phyloP scores from a whole-genome alignment of 805 yeast genomes.

The Lipomyces yamanashiensis region DNA sequence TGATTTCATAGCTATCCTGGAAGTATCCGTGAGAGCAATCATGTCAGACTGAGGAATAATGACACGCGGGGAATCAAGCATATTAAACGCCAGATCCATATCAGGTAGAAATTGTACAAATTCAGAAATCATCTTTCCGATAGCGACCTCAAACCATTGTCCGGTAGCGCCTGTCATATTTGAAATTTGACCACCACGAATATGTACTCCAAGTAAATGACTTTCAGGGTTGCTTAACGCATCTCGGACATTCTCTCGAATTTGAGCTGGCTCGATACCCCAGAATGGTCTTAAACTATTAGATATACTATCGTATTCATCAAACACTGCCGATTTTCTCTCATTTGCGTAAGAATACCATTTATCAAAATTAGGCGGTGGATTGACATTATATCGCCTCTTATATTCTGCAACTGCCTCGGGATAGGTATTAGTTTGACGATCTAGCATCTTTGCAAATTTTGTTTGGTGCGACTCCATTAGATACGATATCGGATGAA shows the following conservation, averaged over 20 bases:
- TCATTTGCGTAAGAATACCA: constrained; percentile 39
- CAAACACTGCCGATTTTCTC: constrained; percentile 28
- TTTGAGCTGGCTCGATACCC: constrained; percentile 33
- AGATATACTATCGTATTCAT: constrained; percentile 37
- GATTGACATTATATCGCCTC: constrained; percentile 31
- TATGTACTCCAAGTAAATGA: constrained; percentile 29
- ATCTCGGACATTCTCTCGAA: constrained; percentile 33
- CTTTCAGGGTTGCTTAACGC: constrained; percentile 29
- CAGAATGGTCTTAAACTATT: constrained; percentile 38
- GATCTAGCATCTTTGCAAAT: constrained; percentile 13
- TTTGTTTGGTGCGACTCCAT: constrained; percentile 21
- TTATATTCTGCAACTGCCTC: constrained; percentile 34
- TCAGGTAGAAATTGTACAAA: constrained; percentile 39
- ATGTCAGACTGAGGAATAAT: constrained; percentile 35
- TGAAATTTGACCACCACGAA: constrained; percentile 32
- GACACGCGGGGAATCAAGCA: constrained; percentile 39
- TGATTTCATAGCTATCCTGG: constrained; percentile 6
- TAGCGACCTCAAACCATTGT: constrained; percentile 31
- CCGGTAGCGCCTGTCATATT: constrained; percentile 27
- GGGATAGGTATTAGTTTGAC: constrained; percentile 36
- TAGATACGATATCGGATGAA: constrained; percentile 35
- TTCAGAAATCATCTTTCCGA: constrained; percentile 28
- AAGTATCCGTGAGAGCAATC: constrained; percentile 15
- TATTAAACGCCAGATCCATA: constrained; percentile 39
- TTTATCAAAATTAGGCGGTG: constrained; percentile 40